Conservation (phyloP, 352 stramenopile species). For the Globisporangium recalcitrans region DNA sequence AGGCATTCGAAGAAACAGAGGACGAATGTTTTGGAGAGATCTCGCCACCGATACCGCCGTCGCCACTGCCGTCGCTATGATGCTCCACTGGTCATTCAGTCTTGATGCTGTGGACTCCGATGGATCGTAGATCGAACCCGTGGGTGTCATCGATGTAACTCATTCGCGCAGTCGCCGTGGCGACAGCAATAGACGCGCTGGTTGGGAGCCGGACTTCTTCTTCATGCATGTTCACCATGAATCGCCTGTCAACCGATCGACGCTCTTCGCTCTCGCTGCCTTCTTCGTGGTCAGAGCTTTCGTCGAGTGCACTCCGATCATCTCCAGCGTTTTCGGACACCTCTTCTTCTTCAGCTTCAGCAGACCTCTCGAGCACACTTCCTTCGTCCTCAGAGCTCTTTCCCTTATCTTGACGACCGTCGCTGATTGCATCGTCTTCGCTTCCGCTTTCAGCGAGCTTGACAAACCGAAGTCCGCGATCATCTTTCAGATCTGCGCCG, state of each 20-base stretch:
- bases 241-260: neutral
- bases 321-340: neutral
- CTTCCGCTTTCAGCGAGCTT: neutral
- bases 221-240: neutral
- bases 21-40: neutral
- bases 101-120: slow-evolving; percentile 50
- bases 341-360: neutral
- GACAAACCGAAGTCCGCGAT: neutral
- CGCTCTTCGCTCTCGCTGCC: neutral
- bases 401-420: neutral
- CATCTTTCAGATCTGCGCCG: neutral
- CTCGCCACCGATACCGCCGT: neutral
- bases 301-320: neutral
- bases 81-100: slow-evolving; percentile 29
- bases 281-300: neutral
- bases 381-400: neutral
- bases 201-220: slow-evolving; percentile 6
- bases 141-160: neutral
- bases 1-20: slow-evolving; percentile 3
- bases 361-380: neutral
- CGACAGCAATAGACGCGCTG: neutral
- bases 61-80: neutral
- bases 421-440: neutral
- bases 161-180: neutral
- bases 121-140: slow-evolving; percentile 33